phyloP scores from a whole-genome alignment of 106 monocot genomes.

The Iris macrosiphon region DNA sequence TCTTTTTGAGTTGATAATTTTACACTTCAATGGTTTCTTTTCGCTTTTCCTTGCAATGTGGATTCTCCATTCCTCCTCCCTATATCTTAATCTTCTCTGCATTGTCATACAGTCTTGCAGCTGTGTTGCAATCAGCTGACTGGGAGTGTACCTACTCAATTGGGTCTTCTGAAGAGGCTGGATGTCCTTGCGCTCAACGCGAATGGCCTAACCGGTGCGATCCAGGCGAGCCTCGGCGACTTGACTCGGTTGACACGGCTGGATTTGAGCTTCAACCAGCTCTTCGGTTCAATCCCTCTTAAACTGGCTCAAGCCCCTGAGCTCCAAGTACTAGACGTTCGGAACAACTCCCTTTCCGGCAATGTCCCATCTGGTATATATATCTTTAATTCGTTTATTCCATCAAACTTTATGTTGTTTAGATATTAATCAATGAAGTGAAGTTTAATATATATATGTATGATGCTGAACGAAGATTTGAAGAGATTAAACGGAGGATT shows the following conservation, averaged over 20 bases:
- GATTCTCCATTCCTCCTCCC: too few relatives aligned
- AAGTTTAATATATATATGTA: slow-evolving; percentile 1
- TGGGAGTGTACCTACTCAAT: slow-evolving; percentile 66
- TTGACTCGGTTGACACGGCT: slow-evolving; percentile 35
- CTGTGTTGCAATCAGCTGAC: slow-evolving; percentile 80
- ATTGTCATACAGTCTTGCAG: slow-evolving; percentile 54
- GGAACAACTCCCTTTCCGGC: slow-evolving; percentile 78
- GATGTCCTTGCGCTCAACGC: slow-evolving; percentile 69
- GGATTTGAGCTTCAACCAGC: slow-evolving; percentile 70
- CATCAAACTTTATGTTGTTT: neutral
- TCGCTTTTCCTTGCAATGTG: too few relatives aligned
- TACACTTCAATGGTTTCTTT: too few relatives aligned
- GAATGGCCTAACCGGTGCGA: slow-evolving; percentile 65
- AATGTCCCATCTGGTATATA: slow-evolving; percentile 66
- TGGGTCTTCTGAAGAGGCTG: slow-evolving; percentile 59
- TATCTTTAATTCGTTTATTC: neutral
- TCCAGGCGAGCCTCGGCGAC: slow-evolving; percentile 78
- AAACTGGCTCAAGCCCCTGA: slow-evolving; percentile 44
- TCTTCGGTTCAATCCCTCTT: slow-evolving; percentile 76
- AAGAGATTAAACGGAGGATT: slow-evolving; percentile 47
- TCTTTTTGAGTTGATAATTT: too few relatives aligned
- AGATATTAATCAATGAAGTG: neutral
- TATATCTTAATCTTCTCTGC: neutral
- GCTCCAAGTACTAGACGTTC: slow-evolving; percentile 51
- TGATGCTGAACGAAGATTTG: slow-evolving; percentile 34